Evolutionary conservation across 78 protist species (phyloP), one percentile per base, ranked within the genome.

Genomic region (Dictyostelium capitatum): DNA sequence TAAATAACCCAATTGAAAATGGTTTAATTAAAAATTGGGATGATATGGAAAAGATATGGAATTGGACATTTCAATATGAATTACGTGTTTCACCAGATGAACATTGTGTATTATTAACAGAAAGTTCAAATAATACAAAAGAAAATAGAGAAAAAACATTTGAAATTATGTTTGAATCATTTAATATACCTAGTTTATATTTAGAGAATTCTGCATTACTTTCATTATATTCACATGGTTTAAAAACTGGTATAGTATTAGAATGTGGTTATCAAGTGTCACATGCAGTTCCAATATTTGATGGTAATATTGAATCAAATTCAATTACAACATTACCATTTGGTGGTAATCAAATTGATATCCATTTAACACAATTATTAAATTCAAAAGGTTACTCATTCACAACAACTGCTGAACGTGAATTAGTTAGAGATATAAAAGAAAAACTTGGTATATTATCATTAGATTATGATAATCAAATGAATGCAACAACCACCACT

Each of bases 161-260:
- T 62, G 79, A 98, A 89, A 83, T 98, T 94, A 80, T 99, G 97
- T 98, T 99, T 78, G 99, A 99, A 84, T 90, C 99, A n/a, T 98
- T 98, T 98, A 89, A 96, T 72, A 72, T 79, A 41, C 99, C 98
- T 6, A 98, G 97, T 20, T 25, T 97, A 20, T 96, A 65, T 73
- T 23, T 98, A 8, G 32, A 48, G 0, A 48, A 90, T 17, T 98
- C 96, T 69, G 96, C 98, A 25, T 99, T 97, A 15, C 92, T 98
- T 8, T 67, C 99, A 20, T 90, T 98, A 59, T 94, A 96, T 65
- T 95, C 97, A 19, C 48, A 72, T 20, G 97, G 96, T 70, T 80
- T 89, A 23, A 92, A 92, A 79, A 97, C 97, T 8, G 98, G 99
- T 41, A 51, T 97, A 37, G 99, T 99, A 19, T n/a, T 99, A 32